Percentiles rank a stretch among this genome's conserved stretches.
These are phyloP conservation scores for Psophocarpus tetragonolobus DNA, from an alignment of 306 rosid species.

Conservation along the genomic window DNA sequence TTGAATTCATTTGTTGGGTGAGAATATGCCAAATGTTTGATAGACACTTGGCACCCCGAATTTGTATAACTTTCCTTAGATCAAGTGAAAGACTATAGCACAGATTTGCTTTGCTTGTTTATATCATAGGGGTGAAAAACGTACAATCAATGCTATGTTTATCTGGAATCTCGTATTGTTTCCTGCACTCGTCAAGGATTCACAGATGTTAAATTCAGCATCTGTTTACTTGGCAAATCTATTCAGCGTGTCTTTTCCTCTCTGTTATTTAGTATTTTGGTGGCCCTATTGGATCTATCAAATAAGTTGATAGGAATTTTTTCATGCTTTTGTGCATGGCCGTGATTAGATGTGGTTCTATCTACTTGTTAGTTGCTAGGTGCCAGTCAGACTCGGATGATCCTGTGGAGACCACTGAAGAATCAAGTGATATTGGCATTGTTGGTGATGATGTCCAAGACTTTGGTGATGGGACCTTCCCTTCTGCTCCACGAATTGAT, in stretches of 20 bases:
- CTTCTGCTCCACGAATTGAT: conserved; percentile 79
- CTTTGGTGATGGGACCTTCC: conserved; percentile 56
- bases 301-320: background rate
- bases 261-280: background rate
- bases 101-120: conserved; percentile 42
- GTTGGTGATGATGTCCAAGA: conserved; percentile 79
- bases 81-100: conserved; percentile 37
- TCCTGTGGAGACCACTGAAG: conserved; percentile 54
- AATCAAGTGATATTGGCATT: conserved; percentile 69
- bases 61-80: conserved; percentile 14
- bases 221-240: background rate
- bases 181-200: background rate
- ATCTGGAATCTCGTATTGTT: background rate
- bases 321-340: conserved; percentile 2
- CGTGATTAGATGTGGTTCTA: conserved; percentile 10
- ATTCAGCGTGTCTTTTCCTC: background rate
- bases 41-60: background rate
- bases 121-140: background rate
- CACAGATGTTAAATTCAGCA: background rate
- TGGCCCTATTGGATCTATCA: background rate
- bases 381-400: conserved; percentile 63
- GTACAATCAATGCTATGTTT: background rate
- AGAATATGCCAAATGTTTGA: conserved; percentile 32
- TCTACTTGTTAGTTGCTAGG: conserved; percentile 63
- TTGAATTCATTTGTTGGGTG: background rate